Evolutionary conservation across 345 rosid genomes (phyloP).

Genomic region (Eucalyptus shirleyi): DNA sequence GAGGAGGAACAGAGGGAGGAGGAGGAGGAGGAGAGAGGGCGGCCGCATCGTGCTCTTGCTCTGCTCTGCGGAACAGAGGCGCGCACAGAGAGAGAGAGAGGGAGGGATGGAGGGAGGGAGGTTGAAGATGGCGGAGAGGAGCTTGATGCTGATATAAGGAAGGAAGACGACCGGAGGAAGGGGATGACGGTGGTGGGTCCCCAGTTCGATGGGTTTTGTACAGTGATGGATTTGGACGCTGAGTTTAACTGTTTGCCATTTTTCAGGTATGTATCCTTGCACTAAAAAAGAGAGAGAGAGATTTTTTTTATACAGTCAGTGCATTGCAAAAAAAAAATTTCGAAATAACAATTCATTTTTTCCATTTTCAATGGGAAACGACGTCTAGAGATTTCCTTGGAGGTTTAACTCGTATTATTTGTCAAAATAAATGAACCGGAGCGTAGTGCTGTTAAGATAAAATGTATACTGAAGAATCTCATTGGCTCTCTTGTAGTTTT

Average conservation of each 20-base stretch:
- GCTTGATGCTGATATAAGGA: not conserved
- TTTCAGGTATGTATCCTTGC: not conserved
- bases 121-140: not conserved
- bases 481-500: not conserved
- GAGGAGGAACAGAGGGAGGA: not conserved
- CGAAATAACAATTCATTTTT: not conserved
- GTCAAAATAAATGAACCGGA: not conserved
- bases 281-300: not conserved
- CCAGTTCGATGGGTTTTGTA: not conserved
- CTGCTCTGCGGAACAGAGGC: not conserved
- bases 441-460: fast-evolving
- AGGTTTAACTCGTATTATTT: not conserved
- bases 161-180: not conserved
- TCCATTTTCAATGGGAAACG: not conserved
- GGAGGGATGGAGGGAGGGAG: not conserved
- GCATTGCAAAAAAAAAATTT: not conserved
- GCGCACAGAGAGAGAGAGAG: not conserved
- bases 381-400: too few species aligned
- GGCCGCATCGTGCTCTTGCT: not conserved
- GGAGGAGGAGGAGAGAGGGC: not conserved
- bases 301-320: not conserved
- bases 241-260: not conserved
- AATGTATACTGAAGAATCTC: not conserved
- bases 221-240: not conserved
- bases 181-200: not conserved